Percentiles rank a stretch among this genome's conserved stretches.
Conservation (phyloP, 768 basidiomycete species). For the Leccinum ochraceum region DNA sequence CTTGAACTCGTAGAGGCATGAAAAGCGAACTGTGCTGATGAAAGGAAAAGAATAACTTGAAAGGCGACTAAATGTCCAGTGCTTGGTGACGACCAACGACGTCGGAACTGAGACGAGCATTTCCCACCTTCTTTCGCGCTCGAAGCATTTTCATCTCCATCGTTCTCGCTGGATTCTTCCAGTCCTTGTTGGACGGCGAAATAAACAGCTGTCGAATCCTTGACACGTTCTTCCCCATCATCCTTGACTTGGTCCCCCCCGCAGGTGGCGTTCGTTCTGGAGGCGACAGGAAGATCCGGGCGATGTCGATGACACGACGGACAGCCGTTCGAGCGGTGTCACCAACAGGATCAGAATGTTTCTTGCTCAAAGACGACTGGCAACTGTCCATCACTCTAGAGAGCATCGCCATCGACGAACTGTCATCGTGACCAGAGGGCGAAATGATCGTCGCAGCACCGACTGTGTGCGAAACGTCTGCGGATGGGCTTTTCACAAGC, state of each 20-base stretch:
- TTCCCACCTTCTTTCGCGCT: slow-evolving; percentile 5
- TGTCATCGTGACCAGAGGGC: not conserved
- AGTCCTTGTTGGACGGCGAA: slow-evolving; percentile 4
- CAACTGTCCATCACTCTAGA: not conserved
- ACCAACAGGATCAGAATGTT: not conserved
- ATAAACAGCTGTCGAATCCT: slow-evolving; percentile 4
- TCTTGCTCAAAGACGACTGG: not conserved
- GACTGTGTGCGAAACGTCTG: not conserved
- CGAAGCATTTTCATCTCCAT: slow-evolving; percentile 12
- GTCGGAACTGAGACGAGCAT: not conserved
- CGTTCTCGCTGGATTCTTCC: slow-evolving; percentile 1
- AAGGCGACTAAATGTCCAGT: not conserved
- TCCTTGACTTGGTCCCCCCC: not conserved
- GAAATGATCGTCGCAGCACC: slow-evolving; percentile 4
- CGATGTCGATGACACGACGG: not conserved
- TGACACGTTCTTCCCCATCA: not conserved
- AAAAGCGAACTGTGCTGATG: no score
- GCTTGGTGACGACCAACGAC: not conserved
- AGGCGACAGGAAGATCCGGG: not conserved
- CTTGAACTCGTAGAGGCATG: no score
- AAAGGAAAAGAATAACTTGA: no score
- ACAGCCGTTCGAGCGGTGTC: not conserved
- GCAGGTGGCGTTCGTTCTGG: no score
- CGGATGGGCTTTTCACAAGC: no score
- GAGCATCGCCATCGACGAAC: not conserved